Conservation (phyloP, 2,329 filamentous ascomycete species). For the Cercospora janseana region DNA sequence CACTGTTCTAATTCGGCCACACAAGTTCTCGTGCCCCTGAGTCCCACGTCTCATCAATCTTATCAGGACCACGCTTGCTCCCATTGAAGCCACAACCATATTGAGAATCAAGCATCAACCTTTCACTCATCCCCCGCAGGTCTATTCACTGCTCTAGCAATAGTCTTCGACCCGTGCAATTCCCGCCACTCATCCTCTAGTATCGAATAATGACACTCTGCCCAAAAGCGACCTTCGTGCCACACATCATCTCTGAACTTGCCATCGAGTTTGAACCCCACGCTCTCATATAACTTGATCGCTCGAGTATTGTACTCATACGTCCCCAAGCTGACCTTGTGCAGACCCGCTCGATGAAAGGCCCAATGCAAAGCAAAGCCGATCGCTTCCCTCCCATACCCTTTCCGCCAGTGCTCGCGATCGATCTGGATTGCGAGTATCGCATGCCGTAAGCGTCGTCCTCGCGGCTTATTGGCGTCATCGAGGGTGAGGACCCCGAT, state of each 20-base stretch:
- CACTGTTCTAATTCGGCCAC: no score
- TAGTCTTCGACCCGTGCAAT: not conserved
- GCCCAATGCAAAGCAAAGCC: not conserved
- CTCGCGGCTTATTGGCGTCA: not conserved
- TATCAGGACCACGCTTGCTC: no score
- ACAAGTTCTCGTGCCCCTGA: no score
- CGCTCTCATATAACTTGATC: not conserved
- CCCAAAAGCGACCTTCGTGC: not conserved
- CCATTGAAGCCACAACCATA: no score
- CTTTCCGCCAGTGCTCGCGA: not conserved
- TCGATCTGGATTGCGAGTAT: not conserved
- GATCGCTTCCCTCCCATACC: not conserved
- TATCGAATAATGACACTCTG: not conserved
- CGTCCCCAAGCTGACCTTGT: not conserved
- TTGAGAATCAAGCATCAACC: not conserved
- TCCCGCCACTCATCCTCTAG: not conserved
- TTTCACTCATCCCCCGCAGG: no score
- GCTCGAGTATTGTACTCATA: not conserved
- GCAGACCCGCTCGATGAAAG: not conserved
- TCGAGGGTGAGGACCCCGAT: not conserved
- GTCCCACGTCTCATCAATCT: no score
- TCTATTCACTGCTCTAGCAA: no score
- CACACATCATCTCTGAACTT: not conserved
- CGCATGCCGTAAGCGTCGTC: not conserved
- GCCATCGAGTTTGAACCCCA: not conserved